Conservation (phyloP, 257 asterid species). For the Osmanthus fragrans region DNA sequence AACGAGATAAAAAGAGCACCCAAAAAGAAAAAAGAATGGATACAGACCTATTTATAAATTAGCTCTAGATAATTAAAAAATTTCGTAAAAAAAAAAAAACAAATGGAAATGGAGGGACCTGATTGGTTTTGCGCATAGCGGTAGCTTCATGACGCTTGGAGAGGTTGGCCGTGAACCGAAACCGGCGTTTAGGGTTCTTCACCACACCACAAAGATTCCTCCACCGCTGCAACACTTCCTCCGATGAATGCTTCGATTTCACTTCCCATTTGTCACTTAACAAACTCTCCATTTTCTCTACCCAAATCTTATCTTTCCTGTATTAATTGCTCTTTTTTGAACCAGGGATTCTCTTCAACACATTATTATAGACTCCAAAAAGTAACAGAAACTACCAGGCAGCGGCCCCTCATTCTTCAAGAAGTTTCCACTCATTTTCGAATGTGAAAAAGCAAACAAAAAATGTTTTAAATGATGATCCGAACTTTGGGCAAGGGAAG, state of each 20-base stretch:
- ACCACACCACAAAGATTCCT: constrained; percentile 69
- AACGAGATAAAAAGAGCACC: not conserved
- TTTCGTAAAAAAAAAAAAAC: not conserved
- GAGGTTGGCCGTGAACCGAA: constrained; percentile 86
- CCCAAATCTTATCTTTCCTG: not conserved
- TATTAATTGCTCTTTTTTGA: not conserved
- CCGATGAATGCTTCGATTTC: constrained; percentile 68
- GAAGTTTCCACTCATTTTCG: constrained; percentile 28
- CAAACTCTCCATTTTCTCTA: constrained; percentile 47
- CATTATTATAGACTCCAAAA: not conserved
- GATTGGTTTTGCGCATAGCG: constrained; percentile 72
- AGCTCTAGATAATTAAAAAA: not conserved
- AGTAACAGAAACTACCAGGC: not conserved
- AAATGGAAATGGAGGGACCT: constrained; percentile 36
- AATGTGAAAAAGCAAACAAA: not conserved
- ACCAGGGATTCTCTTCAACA: constrained; percentile 1
- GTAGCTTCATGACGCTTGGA: constrained; percentile 79
- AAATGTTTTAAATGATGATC: constrained; percentile 23
- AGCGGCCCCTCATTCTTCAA: not conserved
- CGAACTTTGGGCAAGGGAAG: constrained; percentile 28
- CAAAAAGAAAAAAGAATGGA: not conserved
- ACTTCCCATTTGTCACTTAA: constrained; percentile 75
- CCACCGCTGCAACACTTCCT: constrained; percentile 76
- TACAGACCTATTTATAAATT: no score
- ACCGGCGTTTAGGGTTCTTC: constrained; percentile 78